These are phyloP conservation scores for Tetramitus jugosus DNA, from an alignment of 208 protist genomes.

Conservation along the genomic window DNA sequence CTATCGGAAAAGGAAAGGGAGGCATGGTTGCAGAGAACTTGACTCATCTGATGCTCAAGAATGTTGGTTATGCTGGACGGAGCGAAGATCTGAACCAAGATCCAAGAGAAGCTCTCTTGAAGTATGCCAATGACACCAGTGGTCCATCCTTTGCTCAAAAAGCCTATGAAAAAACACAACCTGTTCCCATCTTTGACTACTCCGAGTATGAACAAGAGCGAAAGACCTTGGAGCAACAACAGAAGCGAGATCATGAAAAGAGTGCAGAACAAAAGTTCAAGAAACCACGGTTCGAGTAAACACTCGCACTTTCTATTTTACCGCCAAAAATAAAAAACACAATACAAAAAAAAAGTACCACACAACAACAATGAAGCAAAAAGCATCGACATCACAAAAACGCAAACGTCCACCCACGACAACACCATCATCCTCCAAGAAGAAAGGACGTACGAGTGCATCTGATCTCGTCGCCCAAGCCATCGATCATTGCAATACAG, in stretches of 20 bases:
- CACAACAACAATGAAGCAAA: too few relatives aligned
- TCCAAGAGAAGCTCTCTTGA: conserved; percentile 17
- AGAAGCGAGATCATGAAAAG: neutral
- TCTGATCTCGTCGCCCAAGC: too few relatives aligned
- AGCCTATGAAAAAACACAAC: conserved; percentile 8
- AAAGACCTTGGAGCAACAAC: neutral
- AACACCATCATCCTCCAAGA: too few relatives aligned
- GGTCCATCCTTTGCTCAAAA: neutral
- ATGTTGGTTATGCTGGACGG: neutral
- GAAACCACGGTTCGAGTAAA: neutral
- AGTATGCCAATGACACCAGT: neutral
- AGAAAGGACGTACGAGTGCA: too few relatives aligned
- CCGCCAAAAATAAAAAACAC: too few relatives aligned
- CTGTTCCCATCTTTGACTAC: conserved; percentile 10
- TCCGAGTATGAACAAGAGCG: neutral
- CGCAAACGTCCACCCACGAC: too few relatives aligned
- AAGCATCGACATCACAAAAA: too few relatives aligned
- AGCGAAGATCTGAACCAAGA: neutral
- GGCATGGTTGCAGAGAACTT: neutral
- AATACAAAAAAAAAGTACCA: too few relatives aligned
- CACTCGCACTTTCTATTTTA: too few relatives aligned
- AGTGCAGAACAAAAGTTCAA: neutral
- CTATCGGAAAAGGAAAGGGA: neutral
- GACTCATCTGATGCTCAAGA: conserved; percentile 5
- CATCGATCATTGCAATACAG: too few relatives aligned